phyloP scores from a whole-genome alignment of 768 basidiomycete species.

The Pulveroboletus sp. region DNA sequence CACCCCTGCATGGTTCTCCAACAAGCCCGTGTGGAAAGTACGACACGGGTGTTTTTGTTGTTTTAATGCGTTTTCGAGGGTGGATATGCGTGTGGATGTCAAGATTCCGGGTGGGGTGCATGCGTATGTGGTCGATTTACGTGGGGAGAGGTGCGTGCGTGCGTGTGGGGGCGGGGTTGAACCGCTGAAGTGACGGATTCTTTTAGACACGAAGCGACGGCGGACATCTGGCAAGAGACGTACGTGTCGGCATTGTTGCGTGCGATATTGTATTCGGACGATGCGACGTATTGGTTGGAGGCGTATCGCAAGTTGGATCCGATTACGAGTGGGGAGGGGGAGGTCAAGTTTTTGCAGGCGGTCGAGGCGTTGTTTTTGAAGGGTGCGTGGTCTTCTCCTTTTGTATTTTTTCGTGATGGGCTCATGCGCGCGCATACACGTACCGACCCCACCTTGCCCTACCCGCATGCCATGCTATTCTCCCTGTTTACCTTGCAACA shows the following conservation, averaged over 20 bases:
- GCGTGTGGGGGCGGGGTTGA: too few species aligned
- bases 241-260: conserved; percentile 91
- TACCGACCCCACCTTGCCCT: too few species aligned
- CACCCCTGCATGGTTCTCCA: conserved; percentile 87
- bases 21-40: conserved; percentile 84
- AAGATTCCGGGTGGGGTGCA: conserved; percentile 98
- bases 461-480: too few species aligned
- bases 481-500: too few species aligned
- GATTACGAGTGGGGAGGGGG: conserved; percentile 84
- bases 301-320: conserved; percentile 96
- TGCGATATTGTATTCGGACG: conserved; percentile 93
- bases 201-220: conserved; percentile 80
- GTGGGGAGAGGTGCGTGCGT: conserved; percentile 76
- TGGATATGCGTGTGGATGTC: conserved; percentile 96
- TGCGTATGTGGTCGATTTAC: conserved; percentile 89
- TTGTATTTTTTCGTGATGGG: background rate
- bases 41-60: conserved; percentile 93
- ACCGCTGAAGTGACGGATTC: too few species aligned
- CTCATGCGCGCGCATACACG: background rate
- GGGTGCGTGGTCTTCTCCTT: conserved; percentile 40
- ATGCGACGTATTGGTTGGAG: conserved; percentile 85
- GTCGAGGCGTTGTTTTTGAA: conserved; percentile 88
- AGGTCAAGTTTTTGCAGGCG: conserved; percentile 86
- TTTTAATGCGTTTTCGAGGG: conserved; percentile 97
- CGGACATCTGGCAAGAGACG: conserved; percentile 96